phyloP scores from a whole-genome alignment of 2,329 filamentous ascomycete species.

The Tolypocladium ophioglossoides region DNA sequence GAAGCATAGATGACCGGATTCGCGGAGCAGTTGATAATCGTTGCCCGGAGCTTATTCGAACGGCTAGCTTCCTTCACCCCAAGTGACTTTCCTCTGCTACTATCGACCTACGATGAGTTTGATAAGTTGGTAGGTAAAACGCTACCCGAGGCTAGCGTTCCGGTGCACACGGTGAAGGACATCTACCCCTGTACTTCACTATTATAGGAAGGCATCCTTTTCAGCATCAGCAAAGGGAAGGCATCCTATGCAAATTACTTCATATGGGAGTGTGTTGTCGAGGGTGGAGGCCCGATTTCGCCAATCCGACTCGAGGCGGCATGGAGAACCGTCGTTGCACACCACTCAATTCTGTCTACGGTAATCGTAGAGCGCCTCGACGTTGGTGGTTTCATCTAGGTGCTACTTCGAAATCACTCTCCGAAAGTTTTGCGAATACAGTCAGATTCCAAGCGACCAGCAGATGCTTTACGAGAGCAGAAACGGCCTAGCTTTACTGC shows the following conservation, averaged over 20 bases:
- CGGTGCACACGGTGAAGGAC: neutral
- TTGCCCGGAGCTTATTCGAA: neutral
- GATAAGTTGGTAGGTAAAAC: neutral
- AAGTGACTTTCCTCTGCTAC: neutral
- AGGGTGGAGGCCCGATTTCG: neutral
- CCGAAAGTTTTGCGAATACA: neutral
- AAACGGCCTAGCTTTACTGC: neutral
- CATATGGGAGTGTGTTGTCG: neutral
- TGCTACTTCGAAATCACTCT: neutral
- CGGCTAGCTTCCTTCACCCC: neutral
- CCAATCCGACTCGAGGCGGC: neutral
- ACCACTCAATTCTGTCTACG: neutral
- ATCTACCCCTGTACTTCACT: neutral
- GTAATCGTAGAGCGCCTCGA: neutral
- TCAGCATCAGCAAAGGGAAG: neutral
- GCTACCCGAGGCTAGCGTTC: neutral
- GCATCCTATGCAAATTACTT: neutral
- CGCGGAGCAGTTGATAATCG: neutral
- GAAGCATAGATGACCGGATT: neutral
- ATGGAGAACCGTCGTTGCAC: neutral
- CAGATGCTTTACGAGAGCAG: neutral
- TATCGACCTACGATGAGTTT: neutral
- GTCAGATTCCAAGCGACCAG: neutral
- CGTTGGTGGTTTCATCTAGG: neutral
- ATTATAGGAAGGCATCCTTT: slow-evolving; percentile 1